Base-by-base conservation (phyloP, 169 alveolate species). In the Plasmodium berghei region DNA sequence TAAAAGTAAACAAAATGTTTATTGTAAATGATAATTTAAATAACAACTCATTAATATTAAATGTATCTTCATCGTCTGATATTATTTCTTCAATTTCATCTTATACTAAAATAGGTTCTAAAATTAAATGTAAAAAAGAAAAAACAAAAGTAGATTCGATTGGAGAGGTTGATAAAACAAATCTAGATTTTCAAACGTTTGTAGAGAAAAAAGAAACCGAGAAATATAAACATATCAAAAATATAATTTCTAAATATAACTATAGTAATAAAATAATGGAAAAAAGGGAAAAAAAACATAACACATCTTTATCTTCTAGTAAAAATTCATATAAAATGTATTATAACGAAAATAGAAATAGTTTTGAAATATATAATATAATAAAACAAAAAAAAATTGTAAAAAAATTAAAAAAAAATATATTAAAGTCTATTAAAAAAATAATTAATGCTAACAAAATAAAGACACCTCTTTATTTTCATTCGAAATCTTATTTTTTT, bases 21-120 rank as follows among this genome's bases (percentile, higher is more conserved):
- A 16, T 16, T 12, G 59, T 24, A 20, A 18, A 16, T 18, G 28
- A 48, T 24, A 16, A 48, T 48, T 69, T 61, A 5, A 14, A 14
- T 1, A 22, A 69, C 14, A 69, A 69, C 24, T 69, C 77, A 2
- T 22, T 69, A 5, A 48, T 14, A 42, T 61, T 54, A 1, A 24
- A 72, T 3, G 48, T 66, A 0, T 74, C 88, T 4, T 61, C 72
- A 6, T 62, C 89, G n/a, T 75, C 69, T 14, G 64, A 75, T 28
- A 54, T 63, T 5, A 75, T 75, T 34, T 75, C 64, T 20, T 75
- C 89, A 1, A 56, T 75, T 45, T 75, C 89, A n/a, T 55, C 89
- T 5, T 75, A 75, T 69, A 22, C 62, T 22, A 24, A 63, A 73
- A 58, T 0, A 45, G 56, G 3, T 24, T 16, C 42, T 22, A 18